Evolutionary conservation across 176 grass and related monocot species (phyloP), one percentile per base, ranked within the genome.

Genomic region (Poa annua): DNA sequence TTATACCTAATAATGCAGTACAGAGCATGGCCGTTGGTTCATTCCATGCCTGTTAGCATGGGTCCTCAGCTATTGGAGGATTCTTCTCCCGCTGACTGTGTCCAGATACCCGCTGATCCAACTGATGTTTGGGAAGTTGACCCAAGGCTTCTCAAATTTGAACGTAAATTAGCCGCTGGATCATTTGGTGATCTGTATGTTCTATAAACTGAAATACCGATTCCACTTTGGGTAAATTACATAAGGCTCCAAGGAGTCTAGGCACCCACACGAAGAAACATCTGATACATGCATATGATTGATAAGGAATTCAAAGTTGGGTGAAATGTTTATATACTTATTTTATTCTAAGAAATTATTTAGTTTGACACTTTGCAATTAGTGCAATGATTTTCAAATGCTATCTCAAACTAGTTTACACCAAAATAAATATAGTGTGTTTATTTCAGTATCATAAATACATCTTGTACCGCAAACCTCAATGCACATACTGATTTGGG

Each of bases 61-160:
- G 83, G 70, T 45, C 82, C 81, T 38, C 65, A 66, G 51, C 78
- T 76, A 83, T 16, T 72, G 71, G 39, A 81, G 66, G 86, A 80
- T 66, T 85, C 80, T 78, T 66, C 76, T 74, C 52, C 71, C 84
- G 65, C 82, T 65, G 85, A 90, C 70, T 86, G 85, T 78, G 81
- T 94, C 15, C 53, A 86, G 66, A 94, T 97, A 88, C 94, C 91
- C 51, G 78, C 71, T 83, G 89, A 94, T 90, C 72, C 85, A 66
- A 89, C 87, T 84, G 94, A 97, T 66, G 94, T 91, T 77, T 97
- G 94, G 94, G 94, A 93, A 84, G 90, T 97, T 49, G 89, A 97
- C 88, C 75, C 84, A 51, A 85, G 77, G 45, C 94, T 92, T 75
- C 85, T 97, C 44, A 89, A 91, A 86, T 94, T 97, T 74, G 94